Percentiles rank a stretch among this genome's conserved stretches.
Evolutionary conservation across 208 protist species (phyloP).

Genomic region (Crithidia sp.): DNA sequence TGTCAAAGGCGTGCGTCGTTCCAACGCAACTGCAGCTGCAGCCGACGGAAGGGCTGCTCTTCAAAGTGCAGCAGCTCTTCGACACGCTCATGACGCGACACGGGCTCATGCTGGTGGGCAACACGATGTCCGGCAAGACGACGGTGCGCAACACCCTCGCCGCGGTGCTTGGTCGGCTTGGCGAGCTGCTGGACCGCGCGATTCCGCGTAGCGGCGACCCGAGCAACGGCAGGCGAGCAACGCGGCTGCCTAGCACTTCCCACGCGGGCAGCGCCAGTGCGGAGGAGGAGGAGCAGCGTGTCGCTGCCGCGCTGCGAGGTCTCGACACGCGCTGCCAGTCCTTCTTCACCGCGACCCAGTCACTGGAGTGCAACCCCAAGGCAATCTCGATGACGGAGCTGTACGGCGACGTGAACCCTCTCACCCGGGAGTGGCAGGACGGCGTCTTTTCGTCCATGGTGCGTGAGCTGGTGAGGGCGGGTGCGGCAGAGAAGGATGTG

Average conservation of each 20-base stretch:
- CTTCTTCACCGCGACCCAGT: constrained; percentile 69
- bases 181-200: constrained; percentile 18
- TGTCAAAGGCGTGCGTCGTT: not conserved
- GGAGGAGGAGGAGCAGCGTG: not conserved
- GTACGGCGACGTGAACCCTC: constrained; percentile 95
- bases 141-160: constrained; percentile 80
- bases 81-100: constrained; percentile 92
- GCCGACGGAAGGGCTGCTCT: constrained; percentile 74
- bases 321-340: constrained; percentile 60
- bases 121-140: constrained; percentile 95
- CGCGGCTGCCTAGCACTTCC: not conserved
- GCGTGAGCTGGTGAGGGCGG: constrained; percentile 78
- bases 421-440: constrained; percentile 96
- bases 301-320: constrained; percentile 26
- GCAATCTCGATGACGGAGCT: constrained; percentile 95
- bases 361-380: constrained; percentile 93
- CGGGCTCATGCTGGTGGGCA: constrained; percentile 95
- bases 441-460: constrained; percentile 93
- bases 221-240: not conserved
- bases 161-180: constrained; percentile 63
- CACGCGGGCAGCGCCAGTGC: not conserved
- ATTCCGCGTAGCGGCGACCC: constrained; percentile 11
- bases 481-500: constrained; percentile 10
- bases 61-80: constrained; percentile 93
- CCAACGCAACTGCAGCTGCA: constrained; percentile 52